phyloP scores from a whole-genome alignment of 768 basidiomycete species.

The Coprinopsis strossmayeri region DNA sequence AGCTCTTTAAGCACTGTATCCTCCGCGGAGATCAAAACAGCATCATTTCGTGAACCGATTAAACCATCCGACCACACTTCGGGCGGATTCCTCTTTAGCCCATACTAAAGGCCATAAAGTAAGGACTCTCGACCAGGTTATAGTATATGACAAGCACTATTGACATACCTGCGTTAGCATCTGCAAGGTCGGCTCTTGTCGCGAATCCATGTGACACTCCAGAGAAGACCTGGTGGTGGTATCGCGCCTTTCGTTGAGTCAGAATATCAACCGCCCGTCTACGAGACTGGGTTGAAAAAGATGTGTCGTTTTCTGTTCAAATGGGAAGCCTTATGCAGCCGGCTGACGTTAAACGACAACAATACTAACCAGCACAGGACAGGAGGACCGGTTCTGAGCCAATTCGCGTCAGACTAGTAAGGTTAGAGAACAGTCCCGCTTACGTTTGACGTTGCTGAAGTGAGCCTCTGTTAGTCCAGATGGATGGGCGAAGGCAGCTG shows the following conservation, averaged over 20 bases:
- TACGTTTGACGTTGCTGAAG: slow-evolving; percentile 32
- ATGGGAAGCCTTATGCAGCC: not conserved
- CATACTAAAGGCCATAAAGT: slow-evolving; percentile 35
- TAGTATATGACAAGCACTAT: not conserved
- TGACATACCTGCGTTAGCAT: slow-evolving; percentile 17
- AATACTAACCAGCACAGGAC: slow-evolving; percentile 33
- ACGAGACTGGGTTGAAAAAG: slow-evolving; percentile 34
- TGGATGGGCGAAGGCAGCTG: slow-evolving; percentile 37
- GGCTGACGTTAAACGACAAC: not conserved
- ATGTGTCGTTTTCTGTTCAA: slow-evolving; percentile 33
- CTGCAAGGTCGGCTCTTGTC: slow-evolving; percentile 27
- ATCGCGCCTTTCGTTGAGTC: slow-evolving; percentile 30
- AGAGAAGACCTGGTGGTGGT: slow-evolving; percentile 41
- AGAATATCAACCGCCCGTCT: slow-evolving; percentile 40
- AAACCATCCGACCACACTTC: slow-evolving; percentile 46
- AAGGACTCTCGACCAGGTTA: not conserved
- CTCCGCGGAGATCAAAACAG: too few relatives aligned
- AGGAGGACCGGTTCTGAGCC: slow-evolving; percentile 39
- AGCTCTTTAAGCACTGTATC: too few relatives aligned
- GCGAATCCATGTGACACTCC: slow-evolving; percentile 31
- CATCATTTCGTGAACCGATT: slow-evolving; percentile 39
- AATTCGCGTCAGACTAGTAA: not conserved
- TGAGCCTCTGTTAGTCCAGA: slow-evolving; percentile 28
- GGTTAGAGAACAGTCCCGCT: slow-evolving; percentile 6
- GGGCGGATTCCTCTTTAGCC: slow-evolving; percentile 54